Evolutionary conservation across 2,329 filamentous ascomycete genomes (phyloP), one percentile per base, ranked within the genome.

Genomic region (Amylocarpus encephaloides): DNA sequence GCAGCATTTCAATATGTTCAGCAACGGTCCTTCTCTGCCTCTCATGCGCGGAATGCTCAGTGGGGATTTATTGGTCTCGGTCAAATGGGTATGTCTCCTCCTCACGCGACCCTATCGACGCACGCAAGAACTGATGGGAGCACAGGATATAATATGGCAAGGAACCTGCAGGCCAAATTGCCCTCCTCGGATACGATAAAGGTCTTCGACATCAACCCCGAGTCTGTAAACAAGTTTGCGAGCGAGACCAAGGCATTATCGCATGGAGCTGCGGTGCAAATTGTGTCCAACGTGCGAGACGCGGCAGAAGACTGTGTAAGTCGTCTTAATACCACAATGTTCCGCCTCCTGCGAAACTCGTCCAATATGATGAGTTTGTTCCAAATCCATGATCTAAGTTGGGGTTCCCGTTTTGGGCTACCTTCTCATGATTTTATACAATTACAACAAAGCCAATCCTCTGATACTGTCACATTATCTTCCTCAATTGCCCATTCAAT

Each of bases 341-440:
- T 15, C 41, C 43, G 2, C 10, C 22, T 42, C 47, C 18, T 59
- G 34, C 46, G 48, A 34, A 44, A 41, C 40, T 53, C 49, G 38
- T 35, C 33, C 30, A 50, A 46, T 51, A 52, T 78, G 77, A 79
- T 79, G 76, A 78, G 64, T 63, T 67, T 70, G 66, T 73, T 71
- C 73, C 55, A 72, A 36, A 76, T 70, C 29, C 73, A 83, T 85
- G 82, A 85, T 85, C 81, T 84, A 86, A 86, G 81, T 85, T 83
- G 80, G 80, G 77, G 69, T 70, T 72, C 72, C 70, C 71, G 69
- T 73, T 69, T 67, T 73, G 69, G 55, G 61, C 58, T 38, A 73
- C 73, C 74, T 73, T 74, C 53, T 62, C 66, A 65, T 85, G 82
- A 85, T 86, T 85, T 77, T 70, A 43, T 65, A 69, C 53, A 62